Percentiles rank a stretch among this genome's conserved stretches.
Conservation (phyloP, 2,329 filamentous ascomycete genomes). For the Blastomyces emzantsi region DNA sequence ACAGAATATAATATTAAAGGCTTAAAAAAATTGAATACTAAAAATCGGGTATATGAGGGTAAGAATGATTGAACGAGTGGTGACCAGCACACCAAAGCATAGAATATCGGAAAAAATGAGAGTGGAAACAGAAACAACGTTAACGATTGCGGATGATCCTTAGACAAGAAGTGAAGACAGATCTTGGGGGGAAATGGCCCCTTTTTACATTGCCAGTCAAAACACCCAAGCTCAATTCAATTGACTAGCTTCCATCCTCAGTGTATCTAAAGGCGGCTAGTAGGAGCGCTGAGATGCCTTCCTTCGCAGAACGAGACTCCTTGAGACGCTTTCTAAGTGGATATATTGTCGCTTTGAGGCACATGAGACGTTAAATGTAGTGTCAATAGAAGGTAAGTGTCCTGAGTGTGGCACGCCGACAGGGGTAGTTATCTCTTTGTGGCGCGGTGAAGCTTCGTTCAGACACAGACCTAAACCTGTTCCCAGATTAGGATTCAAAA, state of each 20-base stretch:
- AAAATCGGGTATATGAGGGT: slow-evolving; percentile 7
- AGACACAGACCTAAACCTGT: slow-evolving; percentile 1
- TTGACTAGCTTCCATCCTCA: not conserved
- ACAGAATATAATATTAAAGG: slow-evolving; percentile 14
- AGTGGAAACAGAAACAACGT: slow-evolving; percentile 11
- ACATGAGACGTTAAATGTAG: slow-evolving; percentile 16
- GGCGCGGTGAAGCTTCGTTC: slow-evolving; percentile 12
- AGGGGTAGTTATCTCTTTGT: not conserved
- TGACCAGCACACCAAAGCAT: slow-evolving; percentile 16
- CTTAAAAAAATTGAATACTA: slow-evolving; percentile 5
- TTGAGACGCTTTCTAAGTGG: slow-evolving; percentile 13
- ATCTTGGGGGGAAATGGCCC: not conserved
- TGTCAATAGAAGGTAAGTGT: slow-evolving; percentile 10
- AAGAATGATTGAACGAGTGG: slow-evolving; percentile 13
- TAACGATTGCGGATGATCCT: slow-evolving; percentile 6
- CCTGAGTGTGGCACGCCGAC: slow-evolving; percentile 3
- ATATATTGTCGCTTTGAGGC: slow-evolving; percentile 7
- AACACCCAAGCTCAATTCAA: not conserved
- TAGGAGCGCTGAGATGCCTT: not conserved
- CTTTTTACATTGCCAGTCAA: slow-evolving; percentile 3
- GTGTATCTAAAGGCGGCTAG: slow-evolving; percentile 7
- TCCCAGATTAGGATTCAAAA: not conserved
- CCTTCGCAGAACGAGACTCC: not conserved
- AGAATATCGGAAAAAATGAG: slow-evolving; percentile 13
- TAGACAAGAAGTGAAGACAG: slow-evolving; percentile 2